Evolutionary conservation across 2,329 filamentous ascomycete genomes (phyloP).

Genomic region (Akanthomyces uredinophilus): DNA sequence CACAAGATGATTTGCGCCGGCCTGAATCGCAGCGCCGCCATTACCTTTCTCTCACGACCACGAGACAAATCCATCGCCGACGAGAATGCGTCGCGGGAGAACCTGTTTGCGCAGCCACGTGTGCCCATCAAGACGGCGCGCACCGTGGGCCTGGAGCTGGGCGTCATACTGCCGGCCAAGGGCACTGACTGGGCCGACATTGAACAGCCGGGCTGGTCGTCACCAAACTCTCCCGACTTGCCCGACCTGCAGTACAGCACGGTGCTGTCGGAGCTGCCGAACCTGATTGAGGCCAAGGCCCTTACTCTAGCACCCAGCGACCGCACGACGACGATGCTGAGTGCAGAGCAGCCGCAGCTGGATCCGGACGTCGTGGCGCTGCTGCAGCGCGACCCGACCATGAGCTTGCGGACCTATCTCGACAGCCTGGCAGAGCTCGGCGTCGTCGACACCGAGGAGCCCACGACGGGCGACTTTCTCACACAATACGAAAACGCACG

Average conservation of each 20-base stretch:
- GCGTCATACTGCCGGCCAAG: conserved; percentile 46
- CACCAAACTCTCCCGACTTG: conserved; percentile 68
- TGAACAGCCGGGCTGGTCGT: conserved; percentile 83
- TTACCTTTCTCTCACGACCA: conserved; percentile 74
- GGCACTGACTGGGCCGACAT: conserved; percentile 72
- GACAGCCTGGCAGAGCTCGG: conserved; percentile 62
- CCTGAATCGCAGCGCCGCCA: conserved; percentile 69
- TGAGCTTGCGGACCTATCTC: conserved; percentile 77
- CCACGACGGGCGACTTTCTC: conserved; percentile 57
- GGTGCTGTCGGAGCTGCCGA: conserved; percentile 78
- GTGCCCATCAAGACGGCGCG: conserved; percentile 22
- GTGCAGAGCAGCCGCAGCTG: conserved; percentile 38
- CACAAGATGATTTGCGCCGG: conserved; percentile 69
- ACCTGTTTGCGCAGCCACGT: conserved; percentile 26
- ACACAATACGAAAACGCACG: conserved; percentile 75
- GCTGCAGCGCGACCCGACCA: conserved; percentile 63
- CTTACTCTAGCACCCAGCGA: conserved; percentile 71
- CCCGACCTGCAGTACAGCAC: conserved; percentile 77
- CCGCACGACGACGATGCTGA: conserved; percentile 27
- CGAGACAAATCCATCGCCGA: conserved; percentile 28
- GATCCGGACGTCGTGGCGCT: conserved; percentile 62
- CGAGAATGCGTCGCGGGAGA: conserved; percentile 9
- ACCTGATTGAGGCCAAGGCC: conserved; percentile 87
- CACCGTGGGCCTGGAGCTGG: conserved; percentile 34
- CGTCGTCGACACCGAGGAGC: conserved; percentile 44